Conservation (phyloP, 768 basidiomycete genomes). For the Vararia minispora region DNA sequence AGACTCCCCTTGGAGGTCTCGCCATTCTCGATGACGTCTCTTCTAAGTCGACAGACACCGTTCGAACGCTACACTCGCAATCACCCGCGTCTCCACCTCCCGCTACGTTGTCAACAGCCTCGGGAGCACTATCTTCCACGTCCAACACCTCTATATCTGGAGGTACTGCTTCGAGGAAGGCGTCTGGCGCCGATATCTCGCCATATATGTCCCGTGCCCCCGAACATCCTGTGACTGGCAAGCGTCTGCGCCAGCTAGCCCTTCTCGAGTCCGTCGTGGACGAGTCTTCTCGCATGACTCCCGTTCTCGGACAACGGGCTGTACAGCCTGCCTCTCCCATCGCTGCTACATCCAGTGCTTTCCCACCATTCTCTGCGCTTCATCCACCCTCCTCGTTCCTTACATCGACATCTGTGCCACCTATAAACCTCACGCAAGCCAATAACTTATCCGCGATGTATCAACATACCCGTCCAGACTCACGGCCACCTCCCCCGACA, state of each 20-base stretch:
- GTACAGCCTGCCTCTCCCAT: not conserved
- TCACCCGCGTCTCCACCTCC: no score
- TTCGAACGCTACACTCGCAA: no score
- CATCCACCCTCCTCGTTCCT: conserved; percentile 2
- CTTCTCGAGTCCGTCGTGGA: conserved; percentile 62
- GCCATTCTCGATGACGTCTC: no score
- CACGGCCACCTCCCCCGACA: conserved; percentile 5
- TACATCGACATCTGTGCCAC: conserved; percentile 7
- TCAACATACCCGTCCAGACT: conserved; percentile 13
- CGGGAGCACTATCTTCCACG: no score
- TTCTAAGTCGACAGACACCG: no score
- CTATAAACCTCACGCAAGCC: conserved; percentile 11
- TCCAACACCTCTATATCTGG: no score
- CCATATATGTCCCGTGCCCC: conserved; percentile 50
- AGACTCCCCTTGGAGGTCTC: no score
- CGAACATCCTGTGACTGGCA: conserved; percentile 47
- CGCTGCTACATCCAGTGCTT: not conserved
- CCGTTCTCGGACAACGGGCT: conserved; percentile 16
- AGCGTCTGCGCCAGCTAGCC: conserved; percentile 58
- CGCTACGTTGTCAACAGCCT: no score
- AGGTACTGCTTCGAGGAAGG: no score
- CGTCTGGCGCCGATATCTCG: conserved; percentile 59
- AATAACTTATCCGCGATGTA: conserved; percentile 16
- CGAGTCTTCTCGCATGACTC: conserved; percentile 58
- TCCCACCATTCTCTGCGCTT: not conserved